Base-by-base conservation (phyloP, 2,329 filamentous ascomycete species). In the Hortaea werneckii region DNA sequence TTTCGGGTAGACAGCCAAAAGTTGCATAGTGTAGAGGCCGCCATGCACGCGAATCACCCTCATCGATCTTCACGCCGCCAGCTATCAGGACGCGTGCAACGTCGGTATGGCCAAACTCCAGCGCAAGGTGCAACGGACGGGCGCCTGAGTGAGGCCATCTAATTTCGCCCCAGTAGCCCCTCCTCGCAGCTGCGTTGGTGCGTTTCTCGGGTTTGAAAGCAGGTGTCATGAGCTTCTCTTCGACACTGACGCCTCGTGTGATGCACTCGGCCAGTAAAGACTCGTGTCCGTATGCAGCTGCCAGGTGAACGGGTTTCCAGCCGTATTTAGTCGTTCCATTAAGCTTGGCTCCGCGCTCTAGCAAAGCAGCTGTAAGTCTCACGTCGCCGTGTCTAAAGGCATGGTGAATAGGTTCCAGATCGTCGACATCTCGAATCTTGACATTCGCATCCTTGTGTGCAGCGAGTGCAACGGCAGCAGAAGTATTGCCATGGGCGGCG, bases 81-180 rank as follows among this genome's bases (percentile, higher is more conserved):
- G 47, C 37, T 11, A 55, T 49, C 6, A 55, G 48, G 32, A 54
- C 40, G n/a, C 45, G 44, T 5, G 51, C 51, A 6, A 50, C 45
- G 6, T 52, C 53, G 28, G 45, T 48, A 35, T 52, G 51, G 4
- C 49, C 51, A 40, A 54, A 55, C 12, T 55, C 53, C 20, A 52
- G 43, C 6, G 53, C 53, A 1, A 55, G 42, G 34, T 55, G 49
- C 27, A 55, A 37, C 3, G 53, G 43, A 8, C 51, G 45, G 12
- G 49, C 44, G 11, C 51, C 53, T 6, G 47, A 30, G 37, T 54
- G 50, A 5, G 53, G 53, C 53, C 53, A 55, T 27, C 51, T 46
- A 29, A 54, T 50, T 32, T 55, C 53, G 2, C 49, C 47, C 43
- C 51, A 47, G 37, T 54, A 52, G 28, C 51, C 51, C 37, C 45